Conservation (phyloP, 2,329 filamentous ascomycete genomes). For the Phialophora expanda region DNA sequence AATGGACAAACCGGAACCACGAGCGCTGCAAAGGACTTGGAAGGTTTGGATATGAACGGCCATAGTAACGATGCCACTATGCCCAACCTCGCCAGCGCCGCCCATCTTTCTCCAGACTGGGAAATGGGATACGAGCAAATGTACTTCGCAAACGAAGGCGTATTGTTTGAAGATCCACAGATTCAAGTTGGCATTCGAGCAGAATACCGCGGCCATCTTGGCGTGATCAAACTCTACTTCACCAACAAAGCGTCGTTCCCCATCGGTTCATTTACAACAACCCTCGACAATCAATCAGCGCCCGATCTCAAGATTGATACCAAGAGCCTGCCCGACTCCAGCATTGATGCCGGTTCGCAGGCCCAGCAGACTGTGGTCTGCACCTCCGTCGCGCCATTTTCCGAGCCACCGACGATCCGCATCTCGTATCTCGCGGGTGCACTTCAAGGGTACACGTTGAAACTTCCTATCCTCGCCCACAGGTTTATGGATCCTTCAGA, state of each 20-base stretch:
- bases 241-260: slow-evolving; percentile 87
- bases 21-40: slow-evolving; percentile 68
- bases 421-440: slow-evolving; percentile 94
- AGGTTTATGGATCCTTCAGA: slow-evolving; percentile 97
- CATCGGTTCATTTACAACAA: slow-evolving; percentile 92
- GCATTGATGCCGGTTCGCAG: slow-evolving; percentile 74
- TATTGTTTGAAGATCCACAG: slow-evolving; percentile 94
- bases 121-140: slow-evolving; percentile 85
- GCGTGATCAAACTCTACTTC: slow-evolving; percentile 94
- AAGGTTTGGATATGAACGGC: slow-evolving; percentile 76
- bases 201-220: slow-evolving; percentile 94
- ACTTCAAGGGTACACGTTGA: slow-evolving; percentile 87
- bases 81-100: slow-evolving; percentile 88
- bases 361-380: slow-evolving; percentile 95
- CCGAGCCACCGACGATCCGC: slow-evolving; percentile 84
- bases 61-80: slow-evolving; percentile 62
- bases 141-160: slow-evolving; percentile 78
- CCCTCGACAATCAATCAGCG: slow-evolving; percentile 72
- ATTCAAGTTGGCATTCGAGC: slow-evolving; percentile 90
- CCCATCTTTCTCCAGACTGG: slow-evolving; percentile 93
- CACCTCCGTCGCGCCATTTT: slow-evolving; percentile 80
- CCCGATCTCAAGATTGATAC: slow-evolving; percentile 81
- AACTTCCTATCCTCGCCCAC: slow-evolving; percentile 84
- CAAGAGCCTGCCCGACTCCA: slow-evolving; percentile 85
- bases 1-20: slow-evolving; percentile 47